Evolutionary conservation across 345 rosid species (phyloP).

Genomic region (Eucalyptus tenuipes): DNA sequence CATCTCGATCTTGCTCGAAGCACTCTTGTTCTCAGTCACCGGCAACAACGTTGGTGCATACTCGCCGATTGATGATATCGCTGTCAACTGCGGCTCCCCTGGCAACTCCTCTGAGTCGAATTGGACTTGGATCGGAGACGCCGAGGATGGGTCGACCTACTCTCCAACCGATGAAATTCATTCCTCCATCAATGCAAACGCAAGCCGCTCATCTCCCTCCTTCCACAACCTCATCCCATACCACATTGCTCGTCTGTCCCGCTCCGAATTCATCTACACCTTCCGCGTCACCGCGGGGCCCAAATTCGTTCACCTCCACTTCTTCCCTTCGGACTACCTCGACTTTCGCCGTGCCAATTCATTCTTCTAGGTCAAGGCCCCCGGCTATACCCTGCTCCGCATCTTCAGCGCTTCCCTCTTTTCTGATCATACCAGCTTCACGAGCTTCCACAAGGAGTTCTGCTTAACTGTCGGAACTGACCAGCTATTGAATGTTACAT

Average conservation of each 20-base stretch:
- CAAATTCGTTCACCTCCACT: background rate
- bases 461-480: background rate
- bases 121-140: no score
- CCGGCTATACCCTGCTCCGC: background rate
- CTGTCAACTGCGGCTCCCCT: background rate
- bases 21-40: background rate
- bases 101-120: background rate
- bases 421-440: no score
- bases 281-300: no score
- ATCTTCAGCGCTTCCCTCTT: background rate
- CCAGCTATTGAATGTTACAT: no score
- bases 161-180: no score
- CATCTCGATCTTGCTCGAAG: background rate
- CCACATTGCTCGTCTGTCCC: constrained; percentile 2
- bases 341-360: background rate
- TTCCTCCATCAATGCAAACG: background rate
- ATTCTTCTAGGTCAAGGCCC: constrained; percentile 5
- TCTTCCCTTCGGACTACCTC: background rate
- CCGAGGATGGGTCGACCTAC: no score
- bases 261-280: constrained; percentile 8
- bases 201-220: background rate
- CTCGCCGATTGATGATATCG: background rate
- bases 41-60: background rate
- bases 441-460: constrained; percentile 6
- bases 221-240: background rate